Conservation (phyloP, 148 eudicot species). For the Arctostaphylos glauca region DNA sequence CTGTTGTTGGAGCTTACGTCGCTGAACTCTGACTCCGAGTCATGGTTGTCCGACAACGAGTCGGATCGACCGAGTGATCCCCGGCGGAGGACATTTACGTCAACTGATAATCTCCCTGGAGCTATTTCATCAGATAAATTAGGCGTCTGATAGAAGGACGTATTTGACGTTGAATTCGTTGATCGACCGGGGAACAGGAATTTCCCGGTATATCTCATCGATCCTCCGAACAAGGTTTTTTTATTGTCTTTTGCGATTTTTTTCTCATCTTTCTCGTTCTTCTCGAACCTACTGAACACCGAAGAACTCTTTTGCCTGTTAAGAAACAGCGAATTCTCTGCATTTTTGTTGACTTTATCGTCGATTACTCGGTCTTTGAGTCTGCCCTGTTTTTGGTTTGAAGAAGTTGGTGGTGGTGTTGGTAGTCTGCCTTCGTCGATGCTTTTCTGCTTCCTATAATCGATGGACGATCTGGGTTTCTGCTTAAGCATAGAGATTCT, state of each 20-base stretch:
- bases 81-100: slow-evolving; percentile 28
- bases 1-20: slow-evolving; percentile 24
- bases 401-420: too few relatives aligned
- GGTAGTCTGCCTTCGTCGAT: not conserved
- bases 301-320: slow-evolving; percentile 34
- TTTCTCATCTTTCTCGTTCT: not conserved
- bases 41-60: slow-evolving; percentile 14
- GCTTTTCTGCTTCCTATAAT: slow-evolving; percentile 25
- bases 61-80: slow-evolving; percentile 26
- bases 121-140: slow-evolving; percentile 17
- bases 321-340: slow-evolving; percentile 15
- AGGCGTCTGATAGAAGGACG: not conserved
- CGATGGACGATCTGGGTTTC: slow-evolving; percentile 19
- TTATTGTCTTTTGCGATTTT: slow-evolving; percentile 36
- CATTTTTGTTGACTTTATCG: not conserved
- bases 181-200: slow-evolving; percentile 28
- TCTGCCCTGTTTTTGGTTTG: not conserved
- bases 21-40: slow-evolving; percentile 35
- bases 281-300: slow-evolving; percentile 33
- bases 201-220: slow-evolving; percentile 45
- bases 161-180: slow-evolving; percentile 2
- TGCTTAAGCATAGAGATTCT: slow-evolving; percentile 19
- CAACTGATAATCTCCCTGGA: slow-evolving; percentile 45
- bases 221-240: slow-evolving; percentile 42
- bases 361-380: slow-evolving; percentile 11